Conservation (phyloP, 495 filamentous ascomycete genomes). For the Entonaema liquescens region DNA sequence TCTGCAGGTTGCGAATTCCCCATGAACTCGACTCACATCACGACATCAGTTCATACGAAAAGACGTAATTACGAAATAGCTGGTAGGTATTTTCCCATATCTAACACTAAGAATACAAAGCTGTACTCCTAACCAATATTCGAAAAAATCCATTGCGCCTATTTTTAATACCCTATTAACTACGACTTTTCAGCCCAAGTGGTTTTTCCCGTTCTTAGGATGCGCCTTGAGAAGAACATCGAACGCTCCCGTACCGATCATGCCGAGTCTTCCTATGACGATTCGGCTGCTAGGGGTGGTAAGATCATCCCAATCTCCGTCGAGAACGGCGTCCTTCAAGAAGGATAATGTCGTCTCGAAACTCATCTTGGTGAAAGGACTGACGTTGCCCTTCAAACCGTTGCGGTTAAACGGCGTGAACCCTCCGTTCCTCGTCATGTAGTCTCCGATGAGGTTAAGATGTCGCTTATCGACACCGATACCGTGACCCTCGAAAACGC, state of each 20-base stretch:
- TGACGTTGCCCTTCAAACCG: constrained; percentile 81
- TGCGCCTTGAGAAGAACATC: constrained; percentile 73
- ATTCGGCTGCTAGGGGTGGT: constrained; percentile 86
- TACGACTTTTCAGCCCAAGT: constrained; percentile 16
- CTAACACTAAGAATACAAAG: constrained; percentile 5
- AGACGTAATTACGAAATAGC: background rate
- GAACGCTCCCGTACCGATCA: constrained; percentile 89
- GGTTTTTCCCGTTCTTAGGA: constrained; percentile 48
- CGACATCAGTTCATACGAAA: background rate
- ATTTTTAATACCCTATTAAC: constrained; percentile 1
- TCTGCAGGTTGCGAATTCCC: no score
- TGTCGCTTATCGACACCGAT: constrained; percentile 94
- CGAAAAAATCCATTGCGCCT: constrained; percentile 17
- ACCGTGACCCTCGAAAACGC: constrained; percentile 89
- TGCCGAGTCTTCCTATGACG: constrained; percentile 82
- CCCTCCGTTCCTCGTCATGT: constrained; percentile 89
- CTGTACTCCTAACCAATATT: constrained; percentile 13
- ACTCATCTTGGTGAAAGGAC: constrained; percentile 96
- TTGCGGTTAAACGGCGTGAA: constrained; percentile 92
- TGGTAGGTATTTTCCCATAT: constrained; percentile 13
- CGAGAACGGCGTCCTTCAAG: constrained; percentile 87
- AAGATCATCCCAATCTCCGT: constrained; percentile 89
- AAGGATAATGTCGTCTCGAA: constrained; percentile 96
- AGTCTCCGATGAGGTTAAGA: constrained; percentile 93
- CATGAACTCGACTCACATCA: background rate